Conservation (phyloP, 331 rosid genomes). For the Malus hybrid region DNA sequence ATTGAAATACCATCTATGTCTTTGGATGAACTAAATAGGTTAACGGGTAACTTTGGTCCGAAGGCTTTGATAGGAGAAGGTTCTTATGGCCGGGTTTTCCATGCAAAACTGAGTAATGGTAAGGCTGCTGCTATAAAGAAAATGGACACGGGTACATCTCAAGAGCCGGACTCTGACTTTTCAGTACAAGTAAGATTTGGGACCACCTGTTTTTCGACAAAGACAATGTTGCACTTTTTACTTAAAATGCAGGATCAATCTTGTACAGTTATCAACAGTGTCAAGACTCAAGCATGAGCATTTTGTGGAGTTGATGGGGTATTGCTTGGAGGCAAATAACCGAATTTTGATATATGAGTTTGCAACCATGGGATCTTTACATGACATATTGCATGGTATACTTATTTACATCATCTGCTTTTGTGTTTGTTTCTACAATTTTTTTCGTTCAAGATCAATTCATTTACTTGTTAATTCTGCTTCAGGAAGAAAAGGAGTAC, state of each 20-base stretch:
- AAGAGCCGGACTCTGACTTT: slow-evolving; percentile 69
- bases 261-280: slow-evolving; percentile 66
- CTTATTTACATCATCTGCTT: not conserved
- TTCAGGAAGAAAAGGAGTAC: slow-evolving; percentile 94
- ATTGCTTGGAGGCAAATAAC: slow-evolving; percentile 74
- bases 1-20: slow-evolving; percentile 64
- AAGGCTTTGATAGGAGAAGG: slow-evolving; percentile 89
- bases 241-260: not conserved
- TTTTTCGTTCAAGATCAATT: not conserved
- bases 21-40: slow-evolving; percentile 65
- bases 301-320: slow-evolving; percentile 84
- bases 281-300: slow-evolving; percentile 80
- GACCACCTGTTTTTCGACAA: not conserved
- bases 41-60: slow-evolving; percentile 61
- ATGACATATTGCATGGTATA: slow-evolving; percentile 85
- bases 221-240: not conserved
- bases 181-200: slow-evolving; percentile 44
- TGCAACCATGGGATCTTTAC: slow-evolving; percentile 87
- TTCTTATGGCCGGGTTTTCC: slow-evolving; percentile 81
- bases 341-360: slow-evolving; percentile 70
- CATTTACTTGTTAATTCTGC: not conserved
- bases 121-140: slow-evolving; percentile 73
- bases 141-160: slow-evolving; percentile 59
- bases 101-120: slow-evolving; percentile 50
- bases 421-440: not conserved